Conservation (phyloP, 345 rosid species). For the Salix caprea region DNA sequence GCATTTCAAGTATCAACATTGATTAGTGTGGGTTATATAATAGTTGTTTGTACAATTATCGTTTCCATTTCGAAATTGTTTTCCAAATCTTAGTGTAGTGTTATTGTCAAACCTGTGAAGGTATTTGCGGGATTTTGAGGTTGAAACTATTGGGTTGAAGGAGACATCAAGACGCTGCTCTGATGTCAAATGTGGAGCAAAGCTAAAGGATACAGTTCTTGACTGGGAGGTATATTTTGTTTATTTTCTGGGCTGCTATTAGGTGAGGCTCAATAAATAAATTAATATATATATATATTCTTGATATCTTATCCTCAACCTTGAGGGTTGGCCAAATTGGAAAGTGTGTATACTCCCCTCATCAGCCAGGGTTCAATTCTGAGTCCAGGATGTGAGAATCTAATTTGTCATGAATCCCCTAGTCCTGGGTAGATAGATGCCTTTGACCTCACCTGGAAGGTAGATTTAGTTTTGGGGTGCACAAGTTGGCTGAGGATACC, state of each 20-base stretch:
- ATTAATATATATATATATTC: not conserved
- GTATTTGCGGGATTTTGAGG: slow-evolving; percentile 92
- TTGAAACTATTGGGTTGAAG: slow-evolving; percentile 90
- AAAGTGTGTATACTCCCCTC: too few relatives aligned
- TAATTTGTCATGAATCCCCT: too few relatives aligned
- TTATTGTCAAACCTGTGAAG: slow-evolving; percentile 31
- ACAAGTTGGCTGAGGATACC: too few relatives aligned
- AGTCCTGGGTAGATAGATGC: too few relatives aligned
- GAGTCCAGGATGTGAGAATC: too few relatives aligned
- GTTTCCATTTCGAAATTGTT: not conserved
- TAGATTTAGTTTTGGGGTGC: too few relatives aligned
- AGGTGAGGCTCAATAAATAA: not conserved
- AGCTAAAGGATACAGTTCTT: slow-evolving; percentile 89
- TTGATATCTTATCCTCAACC: too few relatives aligned
- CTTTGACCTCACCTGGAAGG: too few relatives aligned
- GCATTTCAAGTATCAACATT: not conserved
- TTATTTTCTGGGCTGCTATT: not conserved
- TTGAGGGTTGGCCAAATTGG: too few relatives aligned
- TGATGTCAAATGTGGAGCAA: slow-evolving; percentile 59
- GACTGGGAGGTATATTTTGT: slow-evolving; percentile 84
- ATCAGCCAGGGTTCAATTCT: too few relatives aligned
- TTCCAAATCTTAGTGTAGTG: not conserved
- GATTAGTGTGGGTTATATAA: too few relatives aligned
- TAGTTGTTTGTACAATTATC: not conserved
- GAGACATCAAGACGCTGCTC: slow-evolving; percentile 85